A percentile compares a stretch with the other conserved stretches of the same genome.
Conservation (phyloP, 2,329 filamentous ascomycete species). For the Claviceps digitariae region DNA sequence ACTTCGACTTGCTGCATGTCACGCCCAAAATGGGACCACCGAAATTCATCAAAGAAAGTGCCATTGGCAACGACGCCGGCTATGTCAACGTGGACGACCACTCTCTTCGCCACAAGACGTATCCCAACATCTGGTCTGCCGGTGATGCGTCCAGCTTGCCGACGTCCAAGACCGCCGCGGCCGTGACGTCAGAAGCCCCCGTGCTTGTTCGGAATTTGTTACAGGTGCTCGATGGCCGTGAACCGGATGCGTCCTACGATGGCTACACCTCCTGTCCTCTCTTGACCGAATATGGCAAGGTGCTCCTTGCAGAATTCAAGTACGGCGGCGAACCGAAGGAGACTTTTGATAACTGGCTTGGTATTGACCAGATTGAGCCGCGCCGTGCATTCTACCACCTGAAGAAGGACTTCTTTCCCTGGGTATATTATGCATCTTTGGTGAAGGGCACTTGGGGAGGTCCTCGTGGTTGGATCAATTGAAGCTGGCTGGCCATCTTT, state of each 20-base stretch:
- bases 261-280: constrained; percentile 44
- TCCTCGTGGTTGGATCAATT: constrained; percentile 35
- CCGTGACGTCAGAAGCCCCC: constrained; percentile 36
- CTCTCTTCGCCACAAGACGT: constrained; percentile 40
- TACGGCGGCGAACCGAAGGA: constrained; percentile 50
- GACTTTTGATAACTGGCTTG: constrained; percentile 41
- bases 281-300: constrained; percentile 44
- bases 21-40: constrained; percentile 47
- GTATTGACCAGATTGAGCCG: constrained; percentile 43
- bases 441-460: constrained; percentile 50
- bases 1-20: constrained; percentile 43
- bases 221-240: constrained; percentile 29
- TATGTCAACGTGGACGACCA: constrained; percentile 43
- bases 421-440: constrained; percentile 48
- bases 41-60: constrained; percentile 37
- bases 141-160: constrained; percentile 47
- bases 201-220: constrained; percentile 37
- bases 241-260: constrained; percentile 31
- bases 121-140: constrained; percentile 42
- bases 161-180: constrained; percentile 42
- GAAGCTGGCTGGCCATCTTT: background rate
- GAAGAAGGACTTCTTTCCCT: constrained; percentile 56
- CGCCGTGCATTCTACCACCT: constrained; percentile 45
- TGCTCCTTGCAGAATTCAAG: constrained; percentile 52
- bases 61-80: constrained; percentile 39